Percentiles rank a stretch among this genome's conserved stretches.
phyloP scores from a whole-genome alignment of 371 early-diverging fungal species.

The Parasitella parasitica region DNA sequence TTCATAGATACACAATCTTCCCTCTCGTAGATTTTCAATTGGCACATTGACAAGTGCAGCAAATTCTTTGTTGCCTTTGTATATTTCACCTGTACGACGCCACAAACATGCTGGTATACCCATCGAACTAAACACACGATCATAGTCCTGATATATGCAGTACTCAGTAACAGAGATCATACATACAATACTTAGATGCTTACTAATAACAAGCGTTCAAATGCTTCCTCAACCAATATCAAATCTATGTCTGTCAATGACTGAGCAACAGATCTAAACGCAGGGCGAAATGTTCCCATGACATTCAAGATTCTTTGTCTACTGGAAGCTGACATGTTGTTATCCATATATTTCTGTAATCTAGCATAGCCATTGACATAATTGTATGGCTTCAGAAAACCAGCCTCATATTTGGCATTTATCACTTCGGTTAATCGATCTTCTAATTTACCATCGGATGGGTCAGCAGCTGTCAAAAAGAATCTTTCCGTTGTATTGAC shows the following conservation, averaged over 20 bases:
- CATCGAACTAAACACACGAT: slow-evolving; percentile 91
- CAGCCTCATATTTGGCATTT: slow-evolving; percentile 91
- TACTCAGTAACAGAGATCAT: too few relatives aligned
- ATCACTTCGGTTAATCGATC: slow-evolving; percentile 86
- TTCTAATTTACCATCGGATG: slow-evolving; percentile 76
- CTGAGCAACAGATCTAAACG: slow-evolving; percentile 82
- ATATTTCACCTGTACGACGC: slow-evolving; percentile 95
- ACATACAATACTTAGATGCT: too few relatives aligned
- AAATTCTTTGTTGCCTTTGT: slow-evolving; percentile 93
- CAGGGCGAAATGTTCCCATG: slow-evolving; percentile 85
- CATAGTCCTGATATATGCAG: slow-evolving; percentile 94
- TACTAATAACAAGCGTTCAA: slow-evolving; percentile 85
- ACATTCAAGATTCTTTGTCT: slow-evolving; percentile 80
- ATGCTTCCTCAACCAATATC: slow-evolving; percentile 90
- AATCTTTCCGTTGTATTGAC: slow-evolving; percentile 81
- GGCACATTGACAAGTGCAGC: slow-evolving; percentile 83
- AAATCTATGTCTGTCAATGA: slow-evolving; percentile 90
- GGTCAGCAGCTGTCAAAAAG: slow-evolving; percentile 87
- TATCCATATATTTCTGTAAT: slow-evolving; percentile 87
- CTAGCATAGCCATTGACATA: slow-evolving; percentile 89
- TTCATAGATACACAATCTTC: slow-evolving; percentile 86
- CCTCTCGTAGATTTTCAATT: slow-evolving; percentile 72
- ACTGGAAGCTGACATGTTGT: slow-evolving; percentile 73
- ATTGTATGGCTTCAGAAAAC: slow-evolving; percentile 91
- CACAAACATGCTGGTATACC: slow-evolving; percentile 93